Evolutionary conservation across 805 yeast genomes (phyloP).

Genomic region (Ogataea pignaliae): DNA sequence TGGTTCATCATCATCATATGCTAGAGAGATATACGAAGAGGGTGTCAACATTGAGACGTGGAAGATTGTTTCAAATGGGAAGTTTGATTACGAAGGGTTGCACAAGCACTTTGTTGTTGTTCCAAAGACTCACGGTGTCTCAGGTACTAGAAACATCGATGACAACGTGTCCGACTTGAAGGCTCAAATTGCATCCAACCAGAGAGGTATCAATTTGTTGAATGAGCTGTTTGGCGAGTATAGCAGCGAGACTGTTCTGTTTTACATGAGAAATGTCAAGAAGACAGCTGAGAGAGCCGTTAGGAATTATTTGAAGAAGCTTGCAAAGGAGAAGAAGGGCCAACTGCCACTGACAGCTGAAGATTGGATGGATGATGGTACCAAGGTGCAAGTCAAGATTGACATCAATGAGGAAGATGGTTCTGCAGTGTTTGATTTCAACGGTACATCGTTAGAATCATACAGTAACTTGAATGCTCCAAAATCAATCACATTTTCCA

Average conservation of each 20-base stretch:
- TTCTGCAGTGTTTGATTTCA: slow-evolving; percentile 46
- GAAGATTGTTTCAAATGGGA: slow-evolving; percentile 44
- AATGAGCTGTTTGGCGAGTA: slow-evolving; percentile 40
- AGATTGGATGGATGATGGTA: slow-evolving; percentile 55
- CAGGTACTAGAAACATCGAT: slow-evolving; percentile 51
- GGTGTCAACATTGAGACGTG: slow-evolving; percentile 53
- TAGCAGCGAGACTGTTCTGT: slow-evolving; percentile 36
- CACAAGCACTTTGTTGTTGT: slow-evolving; percentile 41
- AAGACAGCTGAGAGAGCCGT: slow-evolving; percentile 45
- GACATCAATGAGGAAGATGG: slow-evolving; percentile 39
- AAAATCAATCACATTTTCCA: slow-evolving; percentile 46
- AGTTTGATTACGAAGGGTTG: slow-evolving; percentile 50
- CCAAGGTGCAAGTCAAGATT: slow-evolving; percentile 40
- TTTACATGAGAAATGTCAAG: slow-evolving; percentile 44
- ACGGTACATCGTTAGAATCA: slow-evolving; percentile 48
- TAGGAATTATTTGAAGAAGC: slow-evolving; percentile 27
- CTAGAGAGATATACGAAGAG: slow-evolving; percentile 49
- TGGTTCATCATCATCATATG: slow-evolving; percentile 53
- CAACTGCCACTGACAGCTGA: slow-evolving; percentile 36
- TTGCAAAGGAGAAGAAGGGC: slow-evolving; percentile 38
- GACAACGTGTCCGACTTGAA: slow-evolving; percentile 50
- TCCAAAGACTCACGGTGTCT: slow-evolving; percentile 47
- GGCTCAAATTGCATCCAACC: slow-evolving; percentile 48
- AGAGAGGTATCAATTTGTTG: slow-evolving; percentile 44
- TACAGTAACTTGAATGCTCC: slow-evolving; percentile 55